A percentile compares a stretch with the other conserved stretches of the same genome.
Conservation (phyloP, 495 filamentous ascomycete genomes). For the Glutinoglossum americanum region DNA sequence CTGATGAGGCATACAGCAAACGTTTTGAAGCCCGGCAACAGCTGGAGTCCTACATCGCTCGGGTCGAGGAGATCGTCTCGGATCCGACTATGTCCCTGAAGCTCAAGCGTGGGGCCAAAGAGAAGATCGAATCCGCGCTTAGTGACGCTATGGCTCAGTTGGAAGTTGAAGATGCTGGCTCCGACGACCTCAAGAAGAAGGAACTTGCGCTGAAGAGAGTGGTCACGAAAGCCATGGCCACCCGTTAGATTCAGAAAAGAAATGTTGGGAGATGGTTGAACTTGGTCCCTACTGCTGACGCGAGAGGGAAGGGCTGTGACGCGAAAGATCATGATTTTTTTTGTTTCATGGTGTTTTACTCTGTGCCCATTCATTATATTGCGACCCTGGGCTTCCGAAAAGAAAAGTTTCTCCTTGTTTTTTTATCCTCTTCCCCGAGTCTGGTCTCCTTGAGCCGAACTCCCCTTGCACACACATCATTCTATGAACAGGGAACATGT, state of each 20-base stretch:
- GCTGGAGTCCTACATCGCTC: constrained; percentile 96
- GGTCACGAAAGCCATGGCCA: constrained; percentile 92
- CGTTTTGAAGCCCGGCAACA: constrained; percentile 96
- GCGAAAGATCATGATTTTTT: not conserved
- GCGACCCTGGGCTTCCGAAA: not conserved
- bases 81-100: constrained; percentile 91
- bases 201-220: constrained; percentile 93
- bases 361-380: not conserved
- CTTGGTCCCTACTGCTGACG: not conserved
- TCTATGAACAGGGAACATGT: not conserved
- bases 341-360: not conserved
- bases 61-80: constrained; percentile 95
- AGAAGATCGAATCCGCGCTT: constrained; percentile 92
- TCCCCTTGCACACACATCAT: not conserved
- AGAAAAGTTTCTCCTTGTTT: not conserved
- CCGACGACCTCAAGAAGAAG: constrained; percentile 99
- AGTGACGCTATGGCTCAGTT: constrained; percentile 73
- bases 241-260: constrained; percentile 35
- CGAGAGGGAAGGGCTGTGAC: not conserved
- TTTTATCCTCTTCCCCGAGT: not conserved
- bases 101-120: constrained; percentile 96
- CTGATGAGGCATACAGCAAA: constrained; percentile 97
- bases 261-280: not conserved
- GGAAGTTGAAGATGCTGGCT: constrained; percentile 66
- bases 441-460: not conserved